phyloP scores from a whole-genome alignment of 2,329 filamentous ascomycete species.

The Monosporascus cannonballus region DNA sequence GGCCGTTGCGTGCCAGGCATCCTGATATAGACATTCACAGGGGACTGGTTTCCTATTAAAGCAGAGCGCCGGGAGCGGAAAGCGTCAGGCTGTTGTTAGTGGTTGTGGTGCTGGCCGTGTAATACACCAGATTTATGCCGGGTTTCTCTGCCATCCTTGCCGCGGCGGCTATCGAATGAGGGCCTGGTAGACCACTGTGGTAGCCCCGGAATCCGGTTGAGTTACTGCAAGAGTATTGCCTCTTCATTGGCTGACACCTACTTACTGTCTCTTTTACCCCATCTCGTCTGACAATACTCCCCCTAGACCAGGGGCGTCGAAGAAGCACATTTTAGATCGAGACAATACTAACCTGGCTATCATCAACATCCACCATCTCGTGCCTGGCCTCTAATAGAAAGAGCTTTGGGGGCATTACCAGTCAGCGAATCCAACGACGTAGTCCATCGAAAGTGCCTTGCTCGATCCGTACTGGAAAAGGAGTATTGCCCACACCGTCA shows the following conservation, averaged over 20 bases:
- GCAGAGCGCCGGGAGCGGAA: constrained; percentile 14
- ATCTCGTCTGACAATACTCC: constrained; percentile 15
- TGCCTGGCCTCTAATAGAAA: neutral
- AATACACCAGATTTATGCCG: constrained; percentile 14
- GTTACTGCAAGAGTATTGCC: constrained; percentile 14
- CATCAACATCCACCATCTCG: neutral
- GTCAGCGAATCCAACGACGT: neutral
- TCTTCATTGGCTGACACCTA: constrained; percentile 22
- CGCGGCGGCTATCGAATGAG: constrained; percentile 18
- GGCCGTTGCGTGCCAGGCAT: constrained; percentile 13
- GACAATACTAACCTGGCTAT: neutral
- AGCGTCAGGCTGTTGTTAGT: constrained; percentile 17
- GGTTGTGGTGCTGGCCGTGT: constrained; percentile 17
- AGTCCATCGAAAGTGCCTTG: neutral
- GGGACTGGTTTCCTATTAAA: constrained; percentile 14
- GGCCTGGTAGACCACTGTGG: constrained; percentile 15
- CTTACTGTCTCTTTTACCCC: constrained; percentile 19
- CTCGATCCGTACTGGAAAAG: neutral
- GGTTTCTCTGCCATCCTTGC: constrained; percentile 16
- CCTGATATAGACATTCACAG: constrained; percentile 15
- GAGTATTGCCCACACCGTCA: neutral
- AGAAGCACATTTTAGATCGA: neutral
- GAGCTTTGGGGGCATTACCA: neutral
- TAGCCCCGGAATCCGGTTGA: constrained; percentile 18
- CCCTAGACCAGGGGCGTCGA: neutral